A percentile compares a stretch with the other conserved stretches of the same genome.
Evolutionary conservation across 2,329 filamentous ascomycete genomes (phyloP).

Genomic region (Raffaelea deltoideospora): DNA sequence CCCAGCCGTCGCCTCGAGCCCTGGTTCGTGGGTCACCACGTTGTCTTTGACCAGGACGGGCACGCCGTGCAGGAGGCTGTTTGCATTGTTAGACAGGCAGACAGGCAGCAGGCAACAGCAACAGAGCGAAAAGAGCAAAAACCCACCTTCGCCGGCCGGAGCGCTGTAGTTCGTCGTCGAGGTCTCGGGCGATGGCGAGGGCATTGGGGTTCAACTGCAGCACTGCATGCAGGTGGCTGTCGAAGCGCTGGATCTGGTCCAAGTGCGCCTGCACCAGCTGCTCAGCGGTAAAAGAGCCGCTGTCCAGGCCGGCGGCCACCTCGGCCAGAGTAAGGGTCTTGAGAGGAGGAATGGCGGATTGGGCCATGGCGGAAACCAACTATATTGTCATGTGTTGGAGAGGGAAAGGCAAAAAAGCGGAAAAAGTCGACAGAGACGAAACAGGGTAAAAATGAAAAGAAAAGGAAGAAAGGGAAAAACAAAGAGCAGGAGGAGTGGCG

Average conservation of each 20-base stretch:
- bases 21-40: slow-evolving; percentile 44
- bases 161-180: slow-evolving; percentile 16
- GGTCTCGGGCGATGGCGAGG: slow-evolving; percentile 18
- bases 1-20: slow-evolving; percentile 37
- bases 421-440: too few relatives aligned
- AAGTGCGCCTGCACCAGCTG: slow-evolving; percentile 19
- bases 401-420: too few relatives aligned
- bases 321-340: slow-evolving; percentile 19
- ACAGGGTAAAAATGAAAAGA: too few relatives aligned
- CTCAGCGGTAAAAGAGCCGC: slow-evolving; percentile 19
- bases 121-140: neutral
- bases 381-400: too few relatives aligned
- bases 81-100: neutral
- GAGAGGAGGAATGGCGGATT: slow-evolving; percentile 15
- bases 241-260: slow-evolving; percentile 18
- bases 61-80: slow-evolving; percentile 5
- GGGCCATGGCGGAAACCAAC: neutral
- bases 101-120: too few relatives aligned
- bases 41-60: slow-evolving; percentile 36
- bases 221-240: slow-evolving; percentile 17
- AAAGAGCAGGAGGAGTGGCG: too few relatives aligned
- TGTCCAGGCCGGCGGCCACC: slow-evolving; percentile 16
- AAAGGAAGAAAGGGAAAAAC: too few relatives aligned
- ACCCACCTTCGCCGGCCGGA: slow-evolving; percentile 8
- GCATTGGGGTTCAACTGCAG: slow-evolving; percentile 24